Evolutionary conservation across 805 yeast species (phyloP).

Genomic region (Saccharomycopsis fermentans): DNA sequence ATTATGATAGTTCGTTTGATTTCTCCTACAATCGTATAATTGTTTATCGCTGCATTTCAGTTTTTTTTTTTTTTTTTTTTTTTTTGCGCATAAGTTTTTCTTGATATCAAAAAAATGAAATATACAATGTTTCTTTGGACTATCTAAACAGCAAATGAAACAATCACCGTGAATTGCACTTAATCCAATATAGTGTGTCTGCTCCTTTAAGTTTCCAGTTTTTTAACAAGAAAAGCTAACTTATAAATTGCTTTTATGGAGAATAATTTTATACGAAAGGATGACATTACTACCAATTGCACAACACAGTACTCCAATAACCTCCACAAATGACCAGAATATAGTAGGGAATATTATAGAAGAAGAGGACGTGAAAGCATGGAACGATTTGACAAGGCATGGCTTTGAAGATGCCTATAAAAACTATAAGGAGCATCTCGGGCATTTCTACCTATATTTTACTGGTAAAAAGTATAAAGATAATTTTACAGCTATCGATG

Average conservation of each 20-base stretch:
- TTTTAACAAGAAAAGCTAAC: too few species aligned
- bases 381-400: slow-evolving; percentile 32
- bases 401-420: slow-evolving; percentile 60
- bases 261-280: too few species aligned
- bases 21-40: too few species aligned
- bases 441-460: slow-evolving; percentile 71
- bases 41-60: too few species aligned
- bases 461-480: slow-evolving; percentile 90
- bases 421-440: slow-evolving; percentile 44
- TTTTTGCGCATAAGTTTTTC: not conserved
- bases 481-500: slow-evolving; percentile 68
- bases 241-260: not conserved
- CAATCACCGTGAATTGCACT: not conserved
- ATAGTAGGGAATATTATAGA: not conserved
- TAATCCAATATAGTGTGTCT: too few species aligned
- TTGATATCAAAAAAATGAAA: not conserved
- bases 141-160: not conserved
- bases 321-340: not conserved
- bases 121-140: not conserved
- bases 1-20: too few species aligned
- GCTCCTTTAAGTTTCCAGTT: too few species aligned
- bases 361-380: not conserved
- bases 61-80: not conserved
- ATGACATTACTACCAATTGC: not conserved
- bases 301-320: not conserved